Base-by-base conservation (phyloP, 768 basidiomycete species). In the Symmetrospora coprosmae region DNA sequence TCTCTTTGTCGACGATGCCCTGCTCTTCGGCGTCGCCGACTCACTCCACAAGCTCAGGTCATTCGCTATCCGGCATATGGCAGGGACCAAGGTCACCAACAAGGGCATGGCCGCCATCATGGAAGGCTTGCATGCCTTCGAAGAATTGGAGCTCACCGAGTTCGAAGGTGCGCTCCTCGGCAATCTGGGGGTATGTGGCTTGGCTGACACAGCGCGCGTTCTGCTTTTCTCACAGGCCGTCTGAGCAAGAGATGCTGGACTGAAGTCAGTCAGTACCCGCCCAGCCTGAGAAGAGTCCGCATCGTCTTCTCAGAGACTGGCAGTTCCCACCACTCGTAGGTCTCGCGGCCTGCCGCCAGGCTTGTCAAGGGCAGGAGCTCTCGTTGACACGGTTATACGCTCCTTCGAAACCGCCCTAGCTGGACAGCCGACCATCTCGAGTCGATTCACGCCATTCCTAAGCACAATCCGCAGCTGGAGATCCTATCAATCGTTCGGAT, bases 1-100 rank as follows among this genome's bases (percentile, higher is more conserved):
- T 17, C 23, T 53, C 6, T 53, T 53, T 23, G 51, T 53, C 8
- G 51, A 53, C 51, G 51, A 53, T 53, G 21, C 39, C 8, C 31
- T 53, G 25, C 23, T 53, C 2, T 7, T 38, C 27, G 14, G 9
- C 19, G 13, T 53, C 25, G 35, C 51, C 37, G 51, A 40, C 2
- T 11, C 13, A 4, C 27, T 47, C 27, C n/a, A 25, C 6, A 47
- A 23, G 21, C 21, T 47, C 3, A 4, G 45, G 9, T 25, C 19
- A 3, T 47, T 47, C 11, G 27, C 27, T 14, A 47, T 47, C 21
- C 27, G 33, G 45, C 45, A n/a, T 19, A 47, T 47, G 45, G 45
- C 45, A 4, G 45, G 45, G 14, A 47, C 45, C 7, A 47, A 47
- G n/a, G 4, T 47, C 9, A 47, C 45, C 4, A 11, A 8, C 4